phyloP scores from a whole-genome alignment of 257 asterid genomes.

The Lantana camara region DNA sequence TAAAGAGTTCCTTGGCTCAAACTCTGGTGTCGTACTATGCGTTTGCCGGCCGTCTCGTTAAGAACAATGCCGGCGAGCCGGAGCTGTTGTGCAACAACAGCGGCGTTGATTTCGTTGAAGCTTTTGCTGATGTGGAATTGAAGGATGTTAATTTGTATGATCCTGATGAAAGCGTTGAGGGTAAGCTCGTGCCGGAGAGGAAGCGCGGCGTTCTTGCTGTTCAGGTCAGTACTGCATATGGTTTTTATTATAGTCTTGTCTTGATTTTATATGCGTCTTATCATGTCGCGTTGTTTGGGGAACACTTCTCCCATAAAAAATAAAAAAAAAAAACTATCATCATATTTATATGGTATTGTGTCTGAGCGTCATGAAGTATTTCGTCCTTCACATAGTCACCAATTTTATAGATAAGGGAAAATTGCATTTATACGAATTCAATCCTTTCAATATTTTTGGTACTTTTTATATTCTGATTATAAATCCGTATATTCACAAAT shows the following conservation, averaged over 20 bases:
- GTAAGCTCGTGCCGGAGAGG: constrained; percentile 58
- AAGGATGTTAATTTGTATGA: constrained; percentile 52
- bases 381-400: too few species aligned
- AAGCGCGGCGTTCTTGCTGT: constrained; percentile 60
- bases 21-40: constrained; percentile 50
- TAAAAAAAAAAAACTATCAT: too few species aligned
- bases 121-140: constrained; percentile 47
- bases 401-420: too few species aligned
- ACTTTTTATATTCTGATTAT: too few species aligned
- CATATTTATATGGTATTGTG: too few species aligned
- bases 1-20: constrained; percentile 56
- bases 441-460: too few species aligned
- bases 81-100: constrained; percentile 64
- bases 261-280: not conserved
- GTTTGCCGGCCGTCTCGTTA: constrained; percentile 50
- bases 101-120: constrained; percentile 68
- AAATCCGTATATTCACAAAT: too few species aligned
- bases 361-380: too few species aligned
- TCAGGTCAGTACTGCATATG: constrained; percentile 63
- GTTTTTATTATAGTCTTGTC: too few species aligned
- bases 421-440: too few species aligned
- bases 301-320: too few species aligned
- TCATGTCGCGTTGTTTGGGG: too few species aligned
- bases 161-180: constrained; percentile 54
- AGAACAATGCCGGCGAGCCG: constrained; percentile 56